These are phyloP conservation scores for Coemansia sp. DNA, from an alignment of 192 early-diverging fungal species.

Conservation along the genomic window DNA sequence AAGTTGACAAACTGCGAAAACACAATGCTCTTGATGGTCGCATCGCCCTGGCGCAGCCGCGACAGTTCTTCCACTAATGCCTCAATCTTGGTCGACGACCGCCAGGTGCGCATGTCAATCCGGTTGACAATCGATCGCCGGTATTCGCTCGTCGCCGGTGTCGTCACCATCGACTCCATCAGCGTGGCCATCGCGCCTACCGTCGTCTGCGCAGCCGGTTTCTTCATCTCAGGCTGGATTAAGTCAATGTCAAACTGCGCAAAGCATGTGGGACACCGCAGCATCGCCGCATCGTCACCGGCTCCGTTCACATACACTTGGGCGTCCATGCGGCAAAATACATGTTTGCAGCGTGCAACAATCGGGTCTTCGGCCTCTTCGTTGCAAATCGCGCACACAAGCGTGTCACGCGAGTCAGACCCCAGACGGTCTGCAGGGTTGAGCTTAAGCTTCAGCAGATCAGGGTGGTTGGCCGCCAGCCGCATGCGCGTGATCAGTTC, in stretches of 20 bases:
- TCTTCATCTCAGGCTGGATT: conserved; percentile 51
- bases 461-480: conserved; percentile 88
- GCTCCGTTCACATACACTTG: conserved; percentile 53
- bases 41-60: conserved; percentile 63
- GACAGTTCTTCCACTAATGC: conserved; percentile 88
- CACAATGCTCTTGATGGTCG: conserved; percentile 77
- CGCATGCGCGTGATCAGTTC: conserved; percentile 86
- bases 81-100: conserved; percentile 92
- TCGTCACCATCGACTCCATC: conserved; percentile 52
- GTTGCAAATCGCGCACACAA: conserved; percentile 84
- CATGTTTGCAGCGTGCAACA: conserved; percentile 77
- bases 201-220: not conserved
- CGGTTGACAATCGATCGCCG: conserved; percentile 82
- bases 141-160: conserved; percentile 53
- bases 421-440: conserved; percentile 31
- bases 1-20: conserved; percentile 89
- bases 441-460: conserved; percentile 63
- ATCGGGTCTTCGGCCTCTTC: conserved; percentile 89
- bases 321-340: conserved; percentile 86
- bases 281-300: conserved; percentile 12
- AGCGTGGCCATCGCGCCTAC: conserved; percentile 11
- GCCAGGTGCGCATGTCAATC: conserved; percentile 84
- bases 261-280: conserved; percentile 82
- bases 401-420: conserved; percentile 56
- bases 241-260: conserved; percentile 72